Conservation (phyloP, 345 rosid species). For the Eutrema yunnanense region DNA sequence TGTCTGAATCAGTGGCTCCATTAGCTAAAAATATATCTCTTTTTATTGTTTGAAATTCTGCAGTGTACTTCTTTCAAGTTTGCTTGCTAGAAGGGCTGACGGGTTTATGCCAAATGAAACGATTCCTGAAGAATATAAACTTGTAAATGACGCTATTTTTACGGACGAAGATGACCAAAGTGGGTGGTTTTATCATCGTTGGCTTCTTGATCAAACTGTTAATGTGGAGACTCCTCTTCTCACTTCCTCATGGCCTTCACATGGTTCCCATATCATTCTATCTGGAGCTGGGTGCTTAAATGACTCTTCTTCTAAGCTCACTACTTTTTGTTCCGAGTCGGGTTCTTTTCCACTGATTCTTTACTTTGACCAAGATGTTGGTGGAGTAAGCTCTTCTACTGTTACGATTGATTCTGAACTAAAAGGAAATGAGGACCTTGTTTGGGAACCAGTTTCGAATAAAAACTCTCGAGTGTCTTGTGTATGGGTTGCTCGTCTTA, state of each 20-base stretch:
- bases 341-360: constrained; percentile 62
- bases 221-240: constrained; percentile 57
- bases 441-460: constrained; percentile 57
- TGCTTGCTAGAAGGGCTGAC: constrained; percentile 44
- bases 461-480: constrained; percentile 34
- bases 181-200: constrained; percentile 96
- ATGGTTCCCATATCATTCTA: constrained; percentile 47
- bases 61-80: constrained; percentile 73
- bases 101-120: constrained; percentile 49
- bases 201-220: constrained; percentile 90
- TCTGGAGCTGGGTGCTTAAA: constrained; percentile 32
- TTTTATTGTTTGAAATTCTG: constrained; percentile 22
- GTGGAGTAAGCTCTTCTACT: constrained; percentile 63
- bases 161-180: constrained; percentile 93
- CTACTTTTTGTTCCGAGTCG: constrained; percentile 30
- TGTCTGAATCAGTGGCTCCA: not conserved
- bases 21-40: not conserved
- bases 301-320: constrained; percentile 31
- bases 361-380: constrained; percentile 68
- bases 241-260: constrained; percentile 75
- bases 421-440: constrained; percentile 35
- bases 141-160: constrained; percentile 70
- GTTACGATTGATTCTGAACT: constrained; percentile 38
- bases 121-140: constrained; percentile 60
- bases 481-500: constrained; percentile 66